A percentile compares a stretch with the other conserved stretches of the same genome.
Conservation (phyloP, 129 eudicot genomes). For the Pittosporum tobira region DNA sequence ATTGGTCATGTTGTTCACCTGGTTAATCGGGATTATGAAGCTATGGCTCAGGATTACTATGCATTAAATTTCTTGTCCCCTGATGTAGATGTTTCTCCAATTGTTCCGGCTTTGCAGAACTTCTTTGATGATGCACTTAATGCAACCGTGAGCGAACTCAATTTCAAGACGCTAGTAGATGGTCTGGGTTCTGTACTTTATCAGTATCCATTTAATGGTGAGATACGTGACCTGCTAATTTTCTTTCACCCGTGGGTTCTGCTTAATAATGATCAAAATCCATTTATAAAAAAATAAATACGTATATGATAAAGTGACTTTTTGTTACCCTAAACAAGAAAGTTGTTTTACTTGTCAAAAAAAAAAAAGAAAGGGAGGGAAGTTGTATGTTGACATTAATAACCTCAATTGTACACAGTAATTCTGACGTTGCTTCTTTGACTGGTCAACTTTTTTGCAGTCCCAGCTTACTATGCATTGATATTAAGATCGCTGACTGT, state of each 20-base stretch:
- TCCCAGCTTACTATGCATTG: slow-evolving; percentile 91
- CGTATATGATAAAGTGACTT: not conserved
- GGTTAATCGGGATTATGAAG: slow-evolving; percentile 98
- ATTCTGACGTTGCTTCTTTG: slow-evolving; percentile 8
- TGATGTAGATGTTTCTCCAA: slow-evolving; percentile 86
- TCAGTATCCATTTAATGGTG: slow-evolving; percentile 83
- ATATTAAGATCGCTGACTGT: slow-evolving; percentile 93
- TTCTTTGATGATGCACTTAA: slow-evolving; percentile 91
- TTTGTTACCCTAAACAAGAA: not conserved
- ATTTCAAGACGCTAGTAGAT: slow-evolving; percentile 87
- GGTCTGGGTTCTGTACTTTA: slow-evolving; percentile 89
- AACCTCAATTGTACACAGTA: not conserved
- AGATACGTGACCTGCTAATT: no score
- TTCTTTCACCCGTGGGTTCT: no score
- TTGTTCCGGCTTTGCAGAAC: slow-evolving; percentile 73
- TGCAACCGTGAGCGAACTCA: slow-evolving; percentile 88
- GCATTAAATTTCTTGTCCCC: slow-evolving; percentile 78
- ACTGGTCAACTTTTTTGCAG: slow-evolving; percentile 29
- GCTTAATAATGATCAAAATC: not conserved
- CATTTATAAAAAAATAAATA: no score
- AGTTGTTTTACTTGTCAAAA: no score
- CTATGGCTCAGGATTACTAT: slow-evolving; percentile 97
- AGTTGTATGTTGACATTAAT: not conserved
- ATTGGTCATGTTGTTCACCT: slow-evolving; percentile 98
- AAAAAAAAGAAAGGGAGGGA: no score